Conservation (phyloP, 2,329 filamentous ascomycete genomes). For the Fusarium sororula region DNA sequence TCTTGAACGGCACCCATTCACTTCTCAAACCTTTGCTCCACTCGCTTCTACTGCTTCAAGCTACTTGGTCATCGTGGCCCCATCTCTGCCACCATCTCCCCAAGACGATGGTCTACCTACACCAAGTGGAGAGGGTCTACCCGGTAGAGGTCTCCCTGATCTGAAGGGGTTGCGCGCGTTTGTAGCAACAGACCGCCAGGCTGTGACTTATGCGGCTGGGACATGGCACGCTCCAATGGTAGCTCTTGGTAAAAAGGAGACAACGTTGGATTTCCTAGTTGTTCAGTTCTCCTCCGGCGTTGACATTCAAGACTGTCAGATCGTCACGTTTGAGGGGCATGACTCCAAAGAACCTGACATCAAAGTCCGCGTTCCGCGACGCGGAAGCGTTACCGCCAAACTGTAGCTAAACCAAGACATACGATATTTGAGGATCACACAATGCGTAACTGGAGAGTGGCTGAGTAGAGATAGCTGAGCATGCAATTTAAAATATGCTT, state of each 20-base stretch:
- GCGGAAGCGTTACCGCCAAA: slow-evolving; percentile 19
- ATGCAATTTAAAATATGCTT: slow-evolving; percentile 12
- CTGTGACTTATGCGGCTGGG: slow-evolving; percentile 89
- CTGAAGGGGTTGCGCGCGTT: slow-evolving; percentile 77
- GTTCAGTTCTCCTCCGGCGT: slow-evolving; percentile 90
- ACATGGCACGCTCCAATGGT: slow-evolving; percentile 99
- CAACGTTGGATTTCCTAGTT: slow-evolving; percentile 84
- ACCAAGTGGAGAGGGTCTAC: slow-evolving; percentile 53
- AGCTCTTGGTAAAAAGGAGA: slow-evolving; percentile 69
- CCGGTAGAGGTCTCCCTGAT: slow-evolving; percentile 76
- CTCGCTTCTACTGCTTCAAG: slow-evolving; percentile 62
- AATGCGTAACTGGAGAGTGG: slow-evolving; percentile 24
- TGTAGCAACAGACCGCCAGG: slow-evolving; percentile 78
- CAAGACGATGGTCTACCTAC: slow-evolving; percentile 41
- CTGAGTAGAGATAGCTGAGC: slow-evolving; percentile 13
- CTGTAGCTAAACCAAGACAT: slow-evolving; percentile 12
- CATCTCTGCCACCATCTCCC: slow-evolving; percentile 65
- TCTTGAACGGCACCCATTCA: slow-evolving; percentile 92
- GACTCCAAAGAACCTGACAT: slow-evolving; percentile 53
- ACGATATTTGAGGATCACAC: slow-evolving; percentile 22
- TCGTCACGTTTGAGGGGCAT: slow-evolving; percentile 61
- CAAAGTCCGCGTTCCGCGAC: slow-evolving; percentile 43
- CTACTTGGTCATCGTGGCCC: slow-evolving; percentile 91
- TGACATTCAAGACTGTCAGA: slow-evolving; percentile 85
- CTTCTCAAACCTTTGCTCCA: slow-evolving; percentile 91